Conservation (phyloP, 2,329 filamentous ascomycete genomes). For the Sarocladiaceae sp. region DNA sequence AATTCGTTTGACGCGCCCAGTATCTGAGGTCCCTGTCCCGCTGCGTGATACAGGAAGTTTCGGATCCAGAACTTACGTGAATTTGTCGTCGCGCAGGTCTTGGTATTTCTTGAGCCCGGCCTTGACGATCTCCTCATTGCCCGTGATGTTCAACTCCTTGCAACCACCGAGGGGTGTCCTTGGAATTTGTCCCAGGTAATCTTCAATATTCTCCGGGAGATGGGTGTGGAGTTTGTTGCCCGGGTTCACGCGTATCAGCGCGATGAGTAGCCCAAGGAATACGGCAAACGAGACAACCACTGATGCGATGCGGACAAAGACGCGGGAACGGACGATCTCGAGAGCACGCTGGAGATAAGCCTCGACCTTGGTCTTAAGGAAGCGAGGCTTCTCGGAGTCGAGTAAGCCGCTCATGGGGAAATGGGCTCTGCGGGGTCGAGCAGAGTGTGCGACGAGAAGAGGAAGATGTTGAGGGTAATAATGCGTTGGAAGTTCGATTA, state of each 20-base stretch:
- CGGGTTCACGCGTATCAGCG: neutral
- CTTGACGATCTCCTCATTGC: neutral
- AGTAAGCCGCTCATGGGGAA: neutral
- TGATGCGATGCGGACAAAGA: neutral
- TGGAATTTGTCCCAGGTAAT: neutral
- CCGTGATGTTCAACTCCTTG: neutral
- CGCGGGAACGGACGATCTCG: conserved; percentile 2
- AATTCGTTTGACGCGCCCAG: neutral
- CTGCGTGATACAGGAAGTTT: neutral
- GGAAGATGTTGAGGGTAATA: too few relatives aligned
- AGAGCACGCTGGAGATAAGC: neutral
- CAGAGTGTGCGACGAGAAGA: neutral
- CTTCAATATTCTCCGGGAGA: conserved; percentile 1
- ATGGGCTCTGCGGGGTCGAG: too few relatives aligned
- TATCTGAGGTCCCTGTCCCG: too few relatives aligned
- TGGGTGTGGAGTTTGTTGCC: neutral
- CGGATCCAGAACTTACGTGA: conserved; percentile 9
- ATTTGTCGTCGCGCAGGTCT: conserved; percentile 11
- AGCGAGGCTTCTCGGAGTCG: conserved; percentile 4
- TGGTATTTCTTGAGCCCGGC: conserved; percentile 6
- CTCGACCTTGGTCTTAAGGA: neutral
- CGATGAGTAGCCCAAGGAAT: neutral
- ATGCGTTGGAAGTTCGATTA: too few relatives aligned
- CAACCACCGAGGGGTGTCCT: conserved; percentile 2
- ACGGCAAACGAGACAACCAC: neutral